These are phyloP conservation scores for Aspergillus clavatus DNA, from an alignment of 2,329 filamentous ascomycete genomes.

Conservation along the genomic window DNA sequence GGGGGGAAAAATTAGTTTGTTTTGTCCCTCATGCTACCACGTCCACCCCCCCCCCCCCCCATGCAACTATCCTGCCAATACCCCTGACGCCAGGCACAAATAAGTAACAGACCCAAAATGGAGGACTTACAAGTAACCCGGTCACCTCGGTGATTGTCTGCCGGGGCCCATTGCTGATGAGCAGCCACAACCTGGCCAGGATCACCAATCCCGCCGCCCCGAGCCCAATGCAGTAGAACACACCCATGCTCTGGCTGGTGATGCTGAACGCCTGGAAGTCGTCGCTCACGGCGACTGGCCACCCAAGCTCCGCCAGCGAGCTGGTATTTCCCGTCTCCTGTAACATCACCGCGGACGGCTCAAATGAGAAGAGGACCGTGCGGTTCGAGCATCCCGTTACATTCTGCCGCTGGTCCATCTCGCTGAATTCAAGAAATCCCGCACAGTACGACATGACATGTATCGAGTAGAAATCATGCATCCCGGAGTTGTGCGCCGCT, in stretches of 20 bases:
- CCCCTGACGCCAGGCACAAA: no score
- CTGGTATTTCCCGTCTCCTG: constrained; percentile 46
- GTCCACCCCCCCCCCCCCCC: not conserved
- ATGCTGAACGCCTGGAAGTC: constrained; percentile 49
- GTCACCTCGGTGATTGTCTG: constrained; percentile 49
- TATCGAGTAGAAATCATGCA: constrained; percentile 58
- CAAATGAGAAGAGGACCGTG: constrained; percentile 53
- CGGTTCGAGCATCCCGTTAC: constrained; percentile 52
- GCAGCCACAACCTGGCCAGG: constrained; percentile 41
- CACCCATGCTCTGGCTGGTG: constrained; percentile 50
- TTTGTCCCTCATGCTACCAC: not conserved
- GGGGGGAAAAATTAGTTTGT: not conserved
- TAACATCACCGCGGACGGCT: constrained; percentile 49
- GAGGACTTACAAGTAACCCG: constrained; percentile 39
- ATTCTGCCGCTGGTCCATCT: constrained; percentile 39
- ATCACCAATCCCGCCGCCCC: constrained; percentile 49
- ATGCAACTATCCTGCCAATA: not conserved
- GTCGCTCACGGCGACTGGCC: constrained; percentile 53
- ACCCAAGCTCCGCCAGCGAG: constrained; percentile 50
- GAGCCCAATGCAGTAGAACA: constrained; percentile 57
- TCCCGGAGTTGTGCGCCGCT: constrained; percentile 44
- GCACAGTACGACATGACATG: constrained; percentile 59
- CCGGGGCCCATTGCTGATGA: constrained; percentile 44
- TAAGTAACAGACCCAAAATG: no score
- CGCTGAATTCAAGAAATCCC: constrained; percentile 29